phyloP scores from a whole-genome alignment of 2,329 filamentous ascomycete species.

The Talaromyces albobiverticillius region DNA sequence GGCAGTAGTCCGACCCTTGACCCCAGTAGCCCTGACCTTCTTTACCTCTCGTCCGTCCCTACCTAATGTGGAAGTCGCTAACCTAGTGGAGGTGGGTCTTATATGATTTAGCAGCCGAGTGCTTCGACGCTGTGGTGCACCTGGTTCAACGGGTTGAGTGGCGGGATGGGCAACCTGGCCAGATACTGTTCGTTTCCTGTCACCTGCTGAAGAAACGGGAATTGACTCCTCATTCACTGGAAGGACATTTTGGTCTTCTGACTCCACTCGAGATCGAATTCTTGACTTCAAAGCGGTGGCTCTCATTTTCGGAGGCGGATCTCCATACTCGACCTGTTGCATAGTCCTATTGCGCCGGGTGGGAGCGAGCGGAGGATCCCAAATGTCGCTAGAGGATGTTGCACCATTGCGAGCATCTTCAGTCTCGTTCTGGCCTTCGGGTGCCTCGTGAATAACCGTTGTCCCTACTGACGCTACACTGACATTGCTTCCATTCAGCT shows the following conservation, averaged over 20 bases:
- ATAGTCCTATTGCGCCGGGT: slow-evolving; percentile 53
- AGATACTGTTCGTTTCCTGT: slow-evolving; percentile 89
- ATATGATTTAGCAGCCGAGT: slow-evolving; percentile 70
- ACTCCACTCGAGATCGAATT: slow-evolving; percentile 36
- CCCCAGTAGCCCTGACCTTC: slow-evolving; percentile 74
- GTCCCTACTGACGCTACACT: slow-evolving; percentile 36
- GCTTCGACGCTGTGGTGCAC: slow-evolving; percentile 65
- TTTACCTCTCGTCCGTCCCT: slow-evolving; percentile 72
- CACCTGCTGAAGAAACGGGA: slow-evolving; percentile 43
- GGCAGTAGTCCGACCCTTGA: slow-evolving; percentile 63
- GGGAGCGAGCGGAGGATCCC: slow-evolving; percentile 45
- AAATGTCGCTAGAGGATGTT: slow-evolving; percentile 20
- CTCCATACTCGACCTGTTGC: slow-evolving; percentile 49
- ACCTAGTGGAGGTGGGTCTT: slow-evolving; percentile 62
- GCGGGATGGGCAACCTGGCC: slow-evolving; percentile 63
- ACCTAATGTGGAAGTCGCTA: slow-evolving; percentile 59
- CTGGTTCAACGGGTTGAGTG: slow-evolving; percentile 61
- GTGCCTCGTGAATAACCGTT: slow-evolving; percentile 56
- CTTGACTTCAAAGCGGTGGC: slow-evolving; percentile 47
- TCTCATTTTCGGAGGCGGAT: slow-evolving; percentile 64
- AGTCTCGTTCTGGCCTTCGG: slow-evolving; percentile 49
- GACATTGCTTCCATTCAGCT: slow-evolving; percentile 46
- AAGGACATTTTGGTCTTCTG: slow-evolving; percentile 37
- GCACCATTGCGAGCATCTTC: slow-evolving; percentile 38
- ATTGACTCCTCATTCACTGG: slow-evolving; percentile 31